Evolutionary conservation across 352 stramenopile genomes (phyloP).

Genomic region (Globisporangium nagaii): DNA sequence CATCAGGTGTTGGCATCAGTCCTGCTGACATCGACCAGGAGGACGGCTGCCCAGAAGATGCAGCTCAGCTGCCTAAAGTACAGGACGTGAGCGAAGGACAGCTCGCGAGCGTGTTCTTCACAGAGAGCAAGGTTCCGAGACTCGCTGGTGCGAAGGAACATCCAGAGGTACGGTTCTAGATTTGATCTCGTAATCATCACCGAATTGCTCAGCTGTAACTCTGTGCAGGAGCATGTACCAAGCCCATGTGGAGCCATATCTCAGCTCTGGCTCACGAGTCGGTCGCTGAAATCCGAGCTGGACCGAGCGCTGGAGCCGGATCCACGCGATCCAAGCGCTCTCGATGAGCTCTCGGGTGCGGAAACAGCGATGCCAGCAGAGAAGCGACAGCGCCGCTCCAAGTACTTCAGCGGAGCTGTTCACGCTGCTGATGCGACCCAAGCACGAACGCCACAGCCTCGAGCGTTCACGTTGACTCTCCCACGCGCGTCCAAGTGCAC

Average conservation of each 20-base stretch:
- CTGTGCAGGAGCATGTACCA: not conserved
- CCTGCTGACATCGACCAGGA: not conserved
- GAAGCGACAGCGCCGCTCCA: not conserved
- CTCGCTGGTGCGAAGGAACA: not conserved
- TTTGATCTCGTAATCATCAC: not conserved
- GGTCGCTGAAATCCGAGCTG: conserved; percentile 1
- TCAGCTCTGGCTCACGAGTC: conserved; percentile 9
- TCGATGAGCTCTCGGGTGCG: not conserved
- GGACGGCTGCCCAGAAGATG: not conserved
- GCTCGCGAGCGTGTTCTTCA: conserved; percentile 13
- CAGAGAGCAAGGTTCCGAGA: conserved; percentile 5
- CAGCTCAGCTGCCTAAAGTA: not conserved
- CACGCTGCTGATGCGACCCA: not conserved
- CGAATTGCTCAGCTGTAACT: not conserved
- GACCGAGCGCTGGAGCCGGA: not conserved
- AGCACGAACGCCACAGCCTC: not conserved
- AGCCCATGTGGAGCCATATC: not conserved
- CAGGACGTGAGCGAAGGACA: not conserved
- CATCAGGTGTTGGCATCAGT: no score
- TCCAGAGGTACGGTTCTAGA: not conserved
- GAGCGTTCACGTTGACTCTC: not conserved
- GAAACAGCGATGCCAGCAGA: not conserved
- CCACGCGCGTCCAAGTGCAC: conserved; percentile 11
- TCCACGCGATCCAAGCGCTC: no score
- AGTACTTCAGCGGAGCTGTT: not conserved